Conservation (phyloP, 768 basidiomycete species). For the Tephrocybe sp. region DNA sequence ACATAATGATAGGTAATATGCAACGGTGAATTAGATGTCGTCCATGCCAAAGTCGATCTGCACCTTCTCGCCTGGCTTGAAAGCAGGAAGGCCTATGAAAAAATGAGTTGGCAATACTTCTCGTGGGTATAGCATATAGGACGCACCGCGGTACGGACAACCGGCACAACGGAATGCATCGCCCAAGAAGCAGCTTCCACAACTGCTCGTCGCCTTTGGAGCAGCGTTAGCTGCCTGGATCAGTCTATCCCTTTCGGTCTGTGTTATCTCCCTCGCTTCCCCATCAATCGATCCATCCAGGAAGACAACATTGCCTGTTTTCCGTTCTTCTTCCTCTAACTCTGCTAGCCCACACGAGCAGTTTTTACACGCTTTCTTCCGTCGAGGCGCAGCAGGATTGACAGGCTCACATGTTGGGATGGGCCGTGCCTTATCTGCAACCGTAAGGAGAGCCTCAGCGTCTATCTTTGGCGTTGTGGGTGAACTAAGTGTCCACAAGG, state of each 20-base stretch:
- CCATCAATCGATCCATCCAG: conserved; percentile 64
- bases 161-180: conserved; percentile 97
- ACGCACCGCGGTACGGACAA: conserved; percentile 93
- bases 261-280: conserved; percentile 52
- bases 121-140: not conserved
- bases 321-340: conserved; percentile 80
- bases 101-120: conserved; percentile 6
- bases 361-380: conserved; percentile 92
- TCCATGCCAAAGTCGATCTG: conserved; percentile 88
- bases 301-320: conserved; percentile 58
- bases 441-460: conserved; percentile 78
- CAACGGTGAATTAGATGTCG: conserved; percentile 58
- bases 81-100: conserved; percentile 86
- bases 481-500: conserved; percentile 79
- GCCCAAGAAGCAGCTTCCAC: conserved; percentile 95
- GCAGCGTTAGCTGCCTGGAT: conserved; percentile 64
- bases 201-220: conserved; percentile 91
- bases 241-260: conserved; percentile 64
- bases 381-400: conserved; percentile 47
- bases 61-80: conserved; percentile 98
- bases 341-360: conserved; percentile 97
- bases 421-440: conserved; percentile 78
- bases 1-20: not conserved
- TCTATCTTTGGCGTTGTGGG: conserved; percentile 76
- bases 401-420: conserved; percentile 74